Evolutionary conservation across 2,329 filamentous ascomycete genomes (phyloP), one percentile per base, ranked within the genome.

Genomic region (Penicillium concentricum): DNA sequence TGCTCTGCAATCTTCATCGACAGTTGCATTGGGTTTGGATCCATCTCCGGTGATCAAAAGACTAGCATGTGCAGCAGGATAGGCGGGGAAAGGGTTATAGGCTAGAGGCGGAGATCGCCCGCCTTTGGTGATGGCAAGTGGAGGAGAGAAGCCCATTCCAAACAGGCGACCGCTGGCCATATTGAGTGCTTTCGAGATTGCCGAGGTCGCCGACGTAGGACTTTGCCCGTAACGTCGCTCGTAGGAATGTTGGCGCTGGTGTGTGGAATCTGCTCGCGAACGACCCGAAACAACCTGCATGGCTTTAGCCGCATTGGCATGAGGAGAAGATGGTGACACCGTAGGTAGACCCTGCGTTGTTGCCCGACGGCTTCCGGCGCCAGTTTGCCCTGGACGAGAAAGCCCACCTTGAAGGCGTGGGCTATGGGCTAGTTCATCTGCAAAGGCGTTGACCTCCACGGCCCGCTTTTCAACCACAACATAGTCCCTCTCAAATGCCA

Each of bases 401-500:
- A 81, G 71, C 24, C 69, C 72, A 43, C 75, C 76, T 62, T 84
- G 82, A 22, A 87, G 76, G 48, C 86, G 86, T 46, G 90, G 89
- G 68, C 90, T 93, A 51, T 92, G 89, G 43, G 91, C 92, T 70
- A 99, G 80, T 75, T 97, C 93, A 74, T 99, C 94, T 22, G 94
- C 94, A 68, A 99, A 89, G 3, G 94, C 94, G 72, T 99, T 97
- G 49, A 99, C 93, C 73, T 97, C 93, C 12, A 99, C 92, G 20
- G 92, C 89, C 62, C 89, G 87, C 78, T 97, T 96, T 77, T 99
- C 94, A 13, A 99, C 91, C 26, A 97, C 82, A 20, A 99, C 93
- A 67, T 97, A 99, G 63, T 97, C 94, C 62, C 93, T 86, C 71
- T 96, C 92, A 66, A 96, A 89, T 1, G 90, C 90, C 47, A 95